These are phyloP conservation scores for Pilatotrama ljubarskyi DNA, from an alignment of 768 basidiomycete species.

Conservation along the genomic window DNA sequence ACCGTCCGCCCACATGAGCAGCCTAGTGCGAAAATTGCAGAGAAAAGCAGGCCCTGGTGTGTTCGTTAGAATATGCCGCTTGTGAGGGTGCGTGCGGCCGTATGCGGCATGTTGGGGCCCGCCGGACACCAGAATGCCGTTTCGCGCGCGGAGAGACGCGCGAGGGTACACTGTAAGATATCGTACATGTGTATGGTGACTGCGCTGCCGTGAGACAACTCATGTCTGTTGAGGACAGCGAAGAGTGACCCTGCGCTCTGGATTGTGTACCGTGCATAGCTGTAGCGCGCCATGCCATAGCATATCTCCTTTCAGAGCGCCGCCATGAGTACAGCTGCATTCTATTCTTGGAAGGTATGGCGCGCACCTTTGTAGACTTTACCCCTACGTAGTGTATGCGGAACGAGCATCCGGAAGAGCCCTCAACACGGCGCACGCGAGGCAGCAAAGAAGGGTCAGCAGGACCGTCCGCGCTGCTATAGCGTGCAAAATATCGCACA, in stretches of 20 bases:
- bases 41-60: neutral
- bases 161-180: neutral
- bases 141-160: neutral
- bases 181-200: neutral
- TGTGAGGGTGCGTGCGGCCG: neutral
- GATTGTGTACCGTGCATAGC: neutral
- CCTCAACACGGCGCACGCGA: constrained; percentile 13
- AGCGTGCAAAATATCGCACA: constrained; percentile 10
- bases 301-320: neutral
- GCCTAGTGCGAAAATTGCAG: neutral
- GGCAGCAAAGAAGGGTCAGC: constrained; percentile 17
- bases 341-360: neutral
- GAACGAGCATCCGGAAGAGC: constrained; percentile 11
- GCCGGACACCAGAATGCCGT: neutral
- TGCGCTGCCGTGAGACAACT: neutral
- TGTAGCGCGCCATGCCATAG: neutral
- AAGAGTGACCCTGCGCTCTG: constrained; percentile 10
- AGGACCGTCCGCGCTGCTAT: constrained; percentile 5
- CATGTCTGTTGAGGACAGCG: neutral
- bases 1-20: constrained; percentile 13
- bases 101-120: neutral
- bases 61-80: neutral
- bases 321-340: neutral
- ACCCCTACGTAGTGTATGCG: constrained; percentile 4
- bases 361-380: neutral